Conservation (phyloP, 2,329 filamentous ascomycete genomes). For the Lasiodiplodia sp. region DNA sequence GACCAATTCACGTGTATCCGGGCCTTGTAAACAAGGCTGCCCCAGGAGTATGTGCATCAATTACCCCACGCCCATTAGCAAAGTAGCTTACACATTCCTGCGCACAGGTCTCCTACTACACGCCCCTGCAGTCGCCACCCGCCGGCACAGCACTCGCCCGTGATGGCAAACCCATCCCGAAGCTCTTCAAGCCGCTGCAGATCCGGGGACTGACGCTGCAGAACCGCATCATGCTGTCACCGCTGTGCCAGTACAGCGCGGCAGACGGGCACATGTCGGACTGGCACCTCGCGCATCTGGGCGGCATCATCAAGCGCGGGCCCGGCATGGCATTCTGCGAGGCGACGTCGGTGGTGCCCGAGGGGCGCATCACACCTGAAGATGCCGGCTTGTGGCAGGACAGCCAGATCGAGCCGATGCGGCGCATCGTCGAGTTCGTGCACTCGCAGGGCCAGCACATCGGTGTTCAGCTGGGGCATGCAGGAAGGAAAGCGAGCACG, state of each 20-base stretch:
- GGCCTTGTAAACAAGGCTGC: conserved; percentile 52
- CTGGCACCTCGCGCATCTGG: conserved; percentile 84
- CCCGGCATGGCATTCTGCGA: conserved; percentile 78
- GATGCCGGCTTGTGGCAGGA: conserved; percentile 86
- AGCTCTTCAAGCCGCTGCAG: conserved; percentile 66
- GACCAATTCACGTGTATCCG: conserved; percentile 42
- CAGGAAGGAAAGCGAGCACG: conserved; percentile 70
- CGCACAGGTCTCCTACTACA: conserved; percentile 55
- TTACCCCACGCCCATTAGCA: neutral
- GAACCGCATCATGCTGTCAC: conserved; percentile 70
- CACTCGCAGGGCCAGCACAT: conserved; percentile 80
- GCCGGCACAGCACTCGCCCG: conserved; percentile 55
- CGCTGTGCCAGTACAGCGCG: conserved; percentile 71
- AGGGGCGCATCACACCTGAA: conserved; percentile 84
- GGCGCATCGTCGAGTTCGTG: conserved; percentile 76
- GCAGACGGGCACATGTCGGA: conserved; percentile 76
- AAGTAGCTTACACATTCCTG: conserved; percentile 29
- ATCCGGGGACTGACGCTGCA: conserved; percentile 68
- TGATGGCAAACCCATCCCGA: conserved; percentile 57
- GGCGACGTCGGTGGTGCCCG: conserved; percentile 75
- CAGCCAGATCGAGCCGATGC: conserved; percentile 76
- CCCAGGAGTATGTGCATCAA: conserved; percentile 45
- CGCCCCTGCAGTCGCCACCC: conserved; percentile 54
- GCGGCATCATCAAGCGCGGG: conserved; percentile 78
- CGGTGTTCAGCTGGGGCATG: conserved; percentile 82